These are phyloP conservation scores for Teratosphaeria zuluensis DNA, from an alignment of 2,329 filamentous ascomycete genomes.

Conservation along the genomic window DNA sequence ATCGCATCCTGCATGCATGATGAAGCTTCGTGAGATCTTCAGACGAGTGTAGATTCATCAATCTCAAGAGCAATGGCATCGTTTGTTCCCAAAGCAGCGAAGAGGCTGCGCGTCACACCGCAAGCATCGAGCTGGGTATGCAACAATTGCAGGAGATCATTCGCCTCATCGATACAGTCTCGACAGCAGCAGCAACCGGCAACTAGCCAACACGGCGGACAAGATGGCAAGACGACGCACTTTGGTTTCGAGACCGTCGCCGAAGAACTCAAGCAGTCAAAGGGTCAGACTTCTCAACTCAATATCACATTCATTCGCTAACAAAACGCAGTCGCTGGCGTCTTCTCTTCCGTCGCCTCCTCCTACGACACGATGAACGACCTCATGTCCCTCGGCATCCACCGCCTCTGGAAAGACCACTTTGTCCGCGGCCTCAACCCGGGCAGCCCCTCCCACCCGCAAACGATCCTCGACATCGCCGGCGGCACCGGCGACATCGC, in stretches of 20 bases:
- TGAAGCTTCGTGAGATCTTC: neutral
- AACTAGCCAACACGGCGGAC: conserved; percentile 8
- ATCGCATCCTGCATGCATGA: neutral
- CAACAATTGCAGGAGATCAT: conserved; percentile 14
- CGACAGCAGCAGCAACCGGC: conserved; percentile 6
- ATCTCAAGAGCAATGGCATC: conserved; percentile 3
- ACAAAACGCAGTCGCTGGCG: conserved; percentile 55
- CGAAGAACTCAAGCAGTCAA: conserved; percentile 65
- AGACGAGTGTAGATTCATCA: neutral
- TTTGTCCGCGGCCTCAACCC: conserved; percentile 90
- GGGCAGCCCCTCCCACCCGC: conserved; percentile 46
- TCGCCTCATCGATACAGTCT: conserved; percentile 7
- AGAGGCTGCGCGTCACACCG: conserved; percentile 21
- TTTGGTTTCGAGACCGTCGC: conserved; percentile 84
- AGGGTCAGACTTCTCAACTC: conserved; percentile 35
- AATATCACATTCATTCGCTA: conserved; percentile 2
- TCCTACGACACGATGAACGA: conserved; percentile 99
- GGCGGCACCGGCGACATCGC: conserved; percentile 97
- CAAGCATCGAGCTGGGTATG: conserved; percentile 10
- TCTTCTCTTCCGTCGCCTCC: conserved; percentile 90
- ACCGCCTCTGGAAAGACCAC: conserved; percentile 94
- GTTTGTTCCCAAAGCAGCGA: conserved; percentile 9
- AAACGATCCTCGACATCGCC: conserved; percentile 85
- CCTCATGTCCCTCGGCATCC: conserved; percentile 94
- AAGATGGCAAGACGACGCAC: conserved; percentile 59